Conservation (phyloP, 768 basidiomycete genomes). For the Albatrellus ellisii region DNA sequence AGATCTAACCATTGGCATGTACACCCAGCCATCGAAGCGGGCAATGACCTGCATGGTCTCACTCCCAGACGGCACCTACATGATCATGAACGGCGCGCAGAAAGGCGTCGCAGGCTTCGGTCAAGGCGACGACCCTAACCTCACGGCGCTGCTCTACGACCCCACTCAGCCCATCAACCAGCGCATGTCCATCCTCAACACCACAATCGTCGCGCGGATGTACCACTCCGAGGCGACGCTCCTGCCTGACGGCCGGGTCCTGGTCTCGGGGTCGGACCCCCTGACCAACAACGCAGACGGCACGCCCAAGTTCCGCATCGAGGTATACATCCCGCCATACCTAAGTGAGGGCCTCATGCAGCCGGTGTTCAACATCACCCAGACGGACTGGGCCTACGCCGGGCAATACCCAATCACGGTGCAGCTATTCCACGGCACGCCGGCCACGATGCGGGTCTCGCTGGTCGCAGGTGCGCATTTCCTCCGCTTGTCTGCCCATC, state of each 20-base stretch:
- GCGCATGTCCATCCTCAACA: constrained; percentile 53
- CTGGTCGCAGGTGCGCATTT: constrained; percentile 44
- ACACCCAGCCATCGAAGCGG: constrained; percentile 45
- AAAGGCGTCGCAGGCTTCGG: constrained; percentile 67
- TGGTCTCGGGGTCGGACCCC: constrained; percentile 70
- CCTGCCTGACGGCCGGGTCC: constrained; percentile 60
- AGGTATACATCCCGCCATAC: constrained; percentile 84
- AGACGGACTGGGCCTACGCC: constrained; percentile 52
- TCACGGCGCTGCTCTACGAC: constrained; percentile 56
- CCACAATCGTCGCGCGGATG: constrained; percentile 58
- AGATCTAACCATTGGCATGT: too few species aligned
- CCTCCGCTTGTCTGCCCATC: too few species aligned
- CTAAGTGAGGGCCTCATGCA: constrained; percentile 47
- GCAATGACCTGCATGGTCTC: constrained; percentile 69
- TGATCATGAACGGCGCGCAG: constrained; percentile 65
- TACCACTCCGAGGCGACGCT: constrained; percentile 73
- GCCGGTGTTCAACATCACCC: constrained; percentile 44
- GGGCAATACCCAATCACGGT: constrained; percentile 42
- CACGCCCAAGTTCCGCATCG: constrained; percentile 39
- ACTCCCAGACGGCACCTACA: constrained; percentile 61
- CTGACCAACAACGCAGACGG: too few species aligned
- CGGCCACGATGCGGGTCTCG: constrained; percentile 39
- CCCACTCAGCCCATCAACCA: constrained; percentile 43
- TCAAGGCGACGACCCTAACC: constrained; percentile 48
- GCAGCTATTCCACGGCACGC: constrained; percentile 26